Conservation (phyloP, 345 rosid species). For the Ceriops tagal region DNA sequence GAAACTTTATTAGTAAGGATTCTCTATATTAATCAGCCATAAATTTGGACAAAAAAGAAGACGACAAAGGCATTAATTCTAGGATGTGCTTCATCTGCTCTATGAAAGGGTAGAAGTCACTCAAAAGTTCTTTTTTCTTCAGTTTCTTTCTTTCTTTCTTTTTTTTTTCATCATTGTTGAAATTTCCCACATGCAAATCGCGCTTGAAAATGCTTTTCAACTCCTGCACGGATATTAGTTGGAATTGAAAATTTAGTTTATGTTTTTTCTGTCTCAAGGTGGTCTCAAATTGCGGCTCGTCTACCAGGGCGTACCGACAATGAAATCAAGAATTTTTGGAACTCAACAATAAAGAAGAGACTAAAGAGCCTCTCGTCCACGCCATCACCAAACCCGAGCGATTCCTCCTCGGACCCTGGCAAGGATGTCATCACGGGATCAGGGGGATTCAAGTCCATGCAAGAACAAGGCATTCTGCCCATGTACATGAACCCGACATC, state of each 20-base stretch:
- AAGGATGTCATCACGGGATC: conserved; percentile 29
- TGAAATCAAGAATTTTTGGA: conserved; percentile 97
- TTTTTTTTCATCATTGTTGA: neutral
- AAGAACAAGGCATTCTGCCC: conserved; percentile 42
- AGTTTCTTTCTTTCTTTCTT: neutral
- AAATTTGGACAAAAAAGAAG: no score
- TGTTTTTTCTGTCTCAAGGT: conserved; percentile 36
- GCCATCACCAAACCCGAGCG: conserved; percentile 62
- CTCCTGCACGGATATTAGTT: neutral
- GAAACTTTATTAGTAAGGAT: no score
- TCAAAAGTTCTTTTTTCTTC: neutral
- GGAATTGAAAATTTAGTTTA: neutral
- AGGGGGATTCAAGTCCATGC: conserved; percentile 43
- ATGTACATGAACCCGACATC: conserved; percentile 39
- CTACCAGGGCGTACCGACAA: conserved; percentile 96
- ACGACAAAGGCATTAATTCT: no score
- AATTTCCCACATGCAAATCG: neutral
- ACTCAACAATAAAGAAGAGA: conserved; percentile 91
- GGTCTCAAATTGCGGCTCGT: conserved; percentile 99
- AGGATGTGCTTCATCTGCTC: no score
- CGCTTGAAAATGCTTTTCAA: neutral
- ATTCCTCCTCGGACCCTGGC: conserved; percentile 52
- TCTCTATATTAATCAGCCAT: no score
- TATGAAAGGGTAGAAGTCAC: no score
- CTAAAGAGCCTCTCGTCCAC: conserved; percentile 51